phyloP scores from a whole-genome alignment of 192 early-diverging fungal genomes.

The Thoreauomyces humboldtii region DNA sequence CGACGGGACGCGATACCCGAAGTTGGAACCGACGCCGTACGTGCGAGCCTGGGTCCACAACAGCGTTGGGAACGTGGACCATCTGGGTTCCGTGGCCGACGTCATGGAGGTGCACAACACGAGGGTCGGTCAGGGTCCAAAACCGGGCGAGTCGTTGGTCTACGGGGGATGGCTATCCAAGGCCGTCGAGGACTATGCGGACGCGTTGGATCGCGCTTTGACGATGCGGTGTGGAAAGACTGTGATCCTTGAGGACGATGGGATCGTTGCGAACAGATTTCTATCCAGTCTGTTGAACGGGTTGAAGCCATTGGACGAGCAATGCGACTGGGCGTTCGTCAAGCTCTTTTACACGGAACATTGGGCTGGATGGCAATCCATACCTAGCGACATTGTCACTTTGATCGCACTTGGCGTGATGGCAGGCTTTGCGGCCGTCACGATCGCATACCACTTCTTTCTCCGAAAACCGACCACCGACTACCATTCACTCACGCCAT shows the following conservation, averaged over 20 bases:
- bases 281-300: not conserved
- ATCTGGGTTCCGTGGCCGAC: not conserved
- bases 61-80: not conserved
- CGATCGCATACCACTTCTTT: not conserved
- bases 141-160: not conserved
- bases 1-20: not conserved
- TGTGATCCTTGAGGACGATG: not conserved
- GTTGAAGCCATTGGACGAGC: not conserved
- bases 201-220: not conserved
- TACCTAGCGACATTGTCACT: not conserved
- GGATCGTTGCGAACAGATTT: not conserved
- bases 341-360: conserved; percentile 2
- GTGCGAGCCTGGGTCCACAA: conserved; percentile 2
- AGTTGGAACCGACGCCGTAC: not conserved
- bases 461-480: not conserved
- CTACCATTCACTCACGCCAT: too few species aligned
- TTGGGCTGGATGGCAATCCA: conserved; percentile 1
- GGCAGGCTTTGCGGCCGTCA: not conserved
- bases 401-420: not conserved
- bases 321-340: conserved; percentile 6
- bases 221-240: not conserved
- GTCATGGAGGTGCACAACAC: not conserved
- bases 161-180: not conserved
- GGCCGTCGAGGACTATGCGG: not conserved
- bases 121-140: not conserved